phyloP scores from a whole-genome alignment of 495 filamentous ascomycete genomes.

The Tuber aestivum region DNA sequence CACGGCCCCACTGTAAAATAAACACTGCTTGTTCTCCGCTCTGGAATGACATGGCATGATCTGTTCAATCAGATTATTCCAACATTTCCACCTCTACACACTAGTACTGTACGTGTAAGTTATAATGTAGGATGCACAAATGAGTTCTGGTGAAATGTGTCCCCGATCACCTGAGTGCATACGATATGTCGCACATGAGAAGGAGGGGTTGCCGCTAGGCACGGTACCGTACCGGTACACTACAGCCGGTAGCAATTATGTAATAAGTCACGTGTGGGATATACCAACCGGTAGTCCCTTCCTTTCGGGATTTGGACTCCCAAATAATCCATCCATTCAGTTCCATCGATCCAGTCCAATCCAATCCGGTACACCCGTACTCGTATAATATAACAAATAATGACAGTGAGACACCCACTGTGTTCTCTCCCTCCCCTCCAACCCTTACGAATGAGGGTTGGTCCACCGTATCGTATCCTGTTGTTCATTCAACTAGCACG shows the following conservation, averaged over 20 bases:
- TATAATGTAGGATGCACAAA: not conserved
- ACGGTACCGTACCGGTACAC: not conserved
- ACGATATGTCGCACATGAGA: not conserved
- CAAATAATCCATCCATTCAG: not conserved
- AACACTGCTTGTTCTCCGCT: not conserved
- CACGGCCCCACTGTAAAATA: not conserved
- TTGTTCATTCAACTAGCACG: not conserved
- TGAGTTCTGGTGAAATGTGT: not conserved
- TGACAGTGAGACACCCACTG: not conserved
- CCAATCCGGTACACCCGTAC: not conserved
- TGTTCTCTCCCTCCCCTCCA: not conserved
- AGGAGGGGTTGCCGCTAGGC: not conserved
- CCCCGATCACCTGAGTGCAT: not conserved
- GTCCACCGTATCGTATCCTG: not conserved
- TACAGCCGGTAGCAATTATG: not conserved
- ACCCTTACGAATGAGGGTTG: not conserved
- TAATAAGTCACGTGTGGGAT: not conserved
- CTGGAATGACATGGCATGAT: not conserved
- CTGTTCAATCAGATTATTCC: not conserved
- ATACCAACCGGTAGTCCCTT: not conserved
- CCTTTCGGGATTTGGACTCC: not conserved
- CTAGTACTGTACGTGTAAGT: not conserved
- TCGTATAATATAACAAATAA: not conserved
- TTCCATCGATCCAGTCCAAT: not conserved
- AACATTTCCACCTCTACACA: not conserved